phyloP scores from a whole-genome alignment of 192 early-diverging fungal genomes.

The Gaertneriomyces semiglobifer region DNA sequence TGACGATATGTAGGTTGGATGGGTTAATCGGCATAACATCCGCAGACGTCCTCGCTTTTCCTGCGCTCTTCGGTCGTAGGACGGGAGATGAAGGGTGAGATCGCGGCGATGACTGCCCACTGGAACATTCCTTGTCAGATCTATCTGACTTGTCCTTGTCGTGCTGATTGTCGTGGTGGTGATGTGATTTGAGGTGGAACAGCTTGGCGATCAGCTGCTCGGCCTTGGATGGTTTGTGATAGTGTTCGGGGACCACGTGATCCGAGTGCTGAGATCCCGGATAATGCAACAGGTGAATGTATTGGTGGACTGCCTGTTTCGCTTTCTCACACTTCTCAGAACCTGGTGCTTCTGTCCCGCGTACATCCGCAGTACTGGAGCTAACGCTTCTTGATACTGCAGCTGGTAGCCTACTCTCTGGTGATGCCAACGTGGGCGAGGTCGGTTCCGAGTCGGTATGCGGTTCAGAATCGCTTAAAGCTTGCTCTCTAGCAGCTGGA shows the following conservation, averaged over 20 bases:
- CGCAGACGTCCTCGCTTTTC: too few species aligned
- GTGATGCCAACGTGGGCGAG: neutral
- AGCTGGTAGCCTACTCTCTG: neutral
- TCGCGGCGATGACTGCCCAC: too few species aligned
- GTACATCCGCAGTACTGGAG: neutral
- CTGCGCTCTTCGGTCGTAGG: too few species aligned
- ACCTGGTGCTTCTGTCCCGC: neutral
- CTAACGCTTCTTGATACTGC: neutral
- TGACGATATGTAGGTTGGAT: too few species aligned
- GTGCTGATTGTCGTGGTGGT: conserved; percentile 6
- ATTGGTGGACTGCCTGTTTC: conserved; percentile 16
- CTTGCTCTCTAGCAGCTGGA: neutral
- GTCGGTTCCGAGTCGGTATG: neutral
- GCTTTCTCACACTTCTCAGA: neutral
- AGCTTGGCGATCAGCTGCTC: conserved; percentile 29
- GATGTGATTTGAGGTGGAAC: conserved; percentile 17
- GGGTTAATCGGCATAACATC: too few species aligned
- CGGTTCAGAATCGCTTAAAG: too few species aligned
- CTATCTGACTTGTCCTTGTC: neutral
- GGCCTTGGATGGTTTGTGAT: neutral
- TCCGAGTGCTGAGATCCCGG: conserved; percentile 33
- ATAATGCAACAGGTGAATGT: conserved; percentile 31
- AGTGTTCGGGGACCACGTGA: conserved; percentile 14
- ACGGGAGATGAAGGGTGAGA: too few species aligned
- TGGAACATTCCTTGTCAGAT: too few species aligned